Conservation (phyloP, 805 yeast species). For the Kluyveromyces wickerhamii region DNA sequence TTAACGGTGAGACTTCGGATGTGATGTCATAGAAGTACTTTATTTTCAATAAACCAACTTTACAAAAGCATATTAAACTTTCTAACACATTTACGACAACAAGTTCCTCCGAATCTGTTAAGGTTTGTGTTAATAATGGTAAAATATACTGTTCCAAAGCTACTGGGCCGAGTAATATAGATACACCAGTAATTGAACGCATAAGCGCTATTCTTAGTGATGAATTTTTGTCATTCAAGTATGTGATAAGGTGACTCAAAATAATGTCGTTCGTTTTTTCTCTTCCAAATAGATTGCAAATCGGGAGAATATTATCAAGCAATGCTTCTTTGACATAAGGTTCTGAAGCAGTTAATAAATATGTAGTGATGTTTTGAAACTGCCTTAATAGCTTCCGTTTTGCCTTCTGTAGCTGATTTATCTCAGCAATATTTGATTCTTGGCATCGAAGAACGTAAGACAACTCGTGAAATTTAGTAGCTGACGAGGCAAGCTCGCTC, state of each 20-base stretch:
- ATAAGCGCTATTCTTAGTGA: slow-evolving; percentile 65
- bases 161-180: slow-evolving; percentile 72
- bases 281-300: slow-evolving; percentile 77
- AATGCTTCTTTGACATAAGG: slow-evolving; percentile 62
- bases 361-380: slow-evolving; percentile 58
- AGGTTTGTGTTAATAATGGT: slow-evolving; percentile 76
- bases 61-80: slow-evolving; percentile 47
- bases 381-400: slow-evolving; percentile 23
- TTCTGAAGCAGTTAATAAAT: slow-evolving; percentile 61
- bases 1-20: slow-evolving; percentile 42
- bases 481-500: slow-evolving; percentile 60
- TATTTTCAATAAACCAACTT: slow-evolving; percentile 47
- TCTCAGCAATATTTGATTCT: slow-evolving; percentile 6
- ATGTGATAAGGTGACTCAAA: slow-evolving; percentile 84
- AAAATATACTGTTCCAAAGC: slow-evolving; percentile 81
- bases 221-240: slow-evolving; percentile 70
- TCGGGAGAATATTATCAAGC: slow-evolving; percentile 59
- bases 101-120: slow-evolving; percentile 76
- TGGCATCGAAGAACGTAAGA: slow-evolving; percentile 31
- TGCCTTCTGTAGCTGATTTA: slow-evolving; percentile 12
- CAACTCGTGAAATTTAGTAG: slow-evolving; percentile 58
- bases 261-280: slow-evolving; percentile 85
- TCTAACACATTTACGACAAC: slow-evolving; percentile 65
- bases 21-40: slow-evolving; percentile 49
- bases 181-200: slow-evolving; percentile 60